These are phyloP conservation scores for Sophora flavescens DNA, from an alignment of 306 rosid genomes.

Conservation along the genomic window DNA sequence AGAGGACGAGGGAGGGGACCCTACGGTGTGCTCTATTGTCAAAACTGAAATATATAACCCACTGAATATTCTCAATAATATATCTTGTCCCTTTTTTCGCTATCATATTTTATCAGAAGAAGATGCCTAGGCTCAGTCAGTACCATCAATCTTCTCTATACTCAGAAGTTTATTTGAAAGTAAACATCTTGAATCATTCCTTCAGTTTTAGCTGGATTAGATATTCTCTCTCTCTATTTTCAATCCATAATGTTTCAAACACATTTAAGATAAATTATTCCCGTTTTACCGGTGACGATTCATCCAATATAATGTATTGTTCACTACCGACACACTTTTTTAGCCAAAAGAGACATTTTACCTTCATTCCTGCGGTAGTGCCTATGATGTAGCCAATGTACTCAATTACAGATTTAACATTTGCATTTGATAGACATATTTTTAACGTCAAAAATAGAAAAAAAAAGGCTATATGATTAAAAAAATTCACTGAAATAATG, in stretches of 20 bases:
- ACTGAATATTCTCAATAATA: constrained; percentile 40
- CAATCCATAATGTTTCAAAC: background rate
- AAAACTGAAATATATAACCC: constrained; percentile 51
- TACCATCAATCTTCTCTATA: constrained; percentile 47
- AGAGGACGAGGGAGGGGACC: constrained; percentile 46
- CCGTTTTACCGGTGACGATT: constrained; percentile 20
- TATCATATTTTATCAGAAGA: constrained; percentile 36
- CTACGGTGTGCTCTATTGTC: constrained; percentile 49
- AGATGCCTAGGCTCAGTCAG: constrained; percentile 40
- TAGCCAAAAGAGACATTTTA: constrained; percentile 51
- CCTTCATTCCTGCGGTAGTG: constrained; percentile 56
- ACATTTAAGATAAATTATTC: constrained; percentile 33
- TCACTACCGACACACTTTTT: constrained; percentile 47
- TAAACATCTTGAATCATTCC: constrained; percentile 42
- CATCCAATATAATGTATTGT: background rate
- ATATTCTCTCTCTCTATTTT: constrained; percentile 44
- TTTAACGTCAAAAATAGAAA: background rate
- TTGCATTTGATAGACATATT: constrained; percentile 30
- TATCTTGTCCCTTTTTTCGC: background rate
- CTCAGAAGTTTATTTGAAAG: constrained; percentile 39
- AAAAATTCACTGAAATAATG: background rate
- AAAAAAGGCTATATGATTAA: background rate
- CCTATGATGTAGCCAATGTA: constrained; percentile 51
- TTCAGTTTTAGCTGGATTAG: constrained; percentile 41
- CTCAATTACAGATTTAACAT: constrained; percentile 35